phyloP scores from a whole-genome alignment of 2,329 filamentous ascomycete species.

The Harringtonia aguacate region DNA sequence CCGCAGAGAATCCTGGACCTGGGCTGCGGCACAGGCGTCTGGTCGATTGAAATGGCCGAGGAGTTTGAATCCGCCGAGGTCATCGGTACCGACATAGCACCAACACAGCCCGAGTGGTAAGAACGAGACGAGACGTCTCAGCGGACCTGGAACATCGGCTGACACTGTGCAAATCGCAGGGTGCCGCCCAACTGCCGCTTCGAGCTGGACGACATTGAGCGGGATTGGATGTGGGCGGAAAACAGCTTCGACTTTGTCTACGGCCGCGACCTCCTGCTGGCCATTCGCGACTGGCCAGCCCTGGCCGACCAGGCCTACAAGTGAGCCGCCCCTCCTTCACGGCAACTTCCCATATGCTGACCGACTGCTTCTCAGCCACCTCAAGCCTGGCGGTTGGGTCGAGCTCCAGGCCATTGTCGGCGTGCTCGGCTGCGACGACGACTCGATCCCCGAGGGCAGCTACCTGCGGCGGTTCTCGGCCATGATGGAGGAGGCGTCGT shows the following conservation, averaged over 20 bases:
- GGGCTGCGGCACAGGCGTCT: conserved; percentile 21
- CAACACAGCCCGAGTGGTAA: conserved; percentile 32
- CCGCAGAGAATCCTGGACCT: conserved; percentile 20
- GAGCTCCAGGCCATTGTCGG: conserved; percentile 9
- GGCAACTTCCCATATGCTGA: no score
- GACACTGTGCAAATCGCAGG: no score
- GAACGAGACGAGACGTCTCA: no score
- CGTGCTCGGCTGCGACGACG: conserved; percentile 12
- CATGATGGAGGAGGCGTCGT: conserved; percentile 5
- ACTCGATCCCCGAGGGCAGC: conserved; percentile 3
- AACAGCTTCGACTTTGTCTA: conserved; percentile 24
- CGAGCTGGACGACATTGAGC: conserved; percentile 26
- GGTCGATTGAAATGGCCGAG: conserved; percentile 19
- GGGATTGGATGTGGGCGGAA: conserved; percentile 25
- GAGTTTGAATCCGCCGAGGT: conserved; percentile 15
- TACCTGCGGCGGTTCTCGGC: conserved; percentile 8
- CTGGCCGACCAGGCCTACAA: conserved; percentile 24
- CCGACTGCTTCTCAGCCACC: conserved; percentile 4
- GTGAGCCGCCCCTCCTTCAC: no score
- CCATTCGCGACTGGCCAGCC: conserved; percentile 21
- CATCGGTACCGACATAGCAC: conserved; percentile 37
- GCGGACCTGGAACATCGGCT: not conserved
- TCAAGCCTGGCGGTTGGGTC: conserved; percentile 14
- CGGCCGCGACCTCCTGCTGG: conserved; percentile 16
- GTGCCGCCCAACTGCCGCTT: conserved; percentile 25